phyloP scores from a whole-genome alignment of 2,329 filamentous ascomycete genomes.

The Sphaerulina vaccinii region DNA sequence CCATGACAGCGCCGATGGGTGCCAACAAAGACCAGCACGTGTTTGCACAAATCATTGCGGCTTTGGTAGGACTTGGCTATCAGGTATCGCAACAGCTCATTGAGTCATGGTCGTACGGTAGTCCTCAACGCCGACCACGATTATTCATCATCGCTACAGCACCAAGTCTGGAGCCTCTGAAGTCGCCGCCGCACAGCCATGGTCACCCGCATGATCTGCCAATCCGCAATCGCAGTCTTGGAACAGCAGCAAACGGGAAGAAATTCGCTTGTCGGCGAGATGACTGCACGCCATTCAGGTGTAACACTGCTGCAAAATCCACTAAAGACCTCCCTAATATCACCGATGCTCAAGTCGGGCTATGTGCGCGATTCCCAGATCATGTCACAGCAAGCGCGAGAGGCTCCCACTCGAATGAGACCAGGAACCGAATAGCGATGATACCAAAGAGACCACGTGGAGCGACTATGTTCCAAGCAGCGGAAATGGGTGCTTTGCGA shows the following conservation, averaged over 20 bases:
- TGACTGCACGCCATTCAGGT: conserved; percentile 61
- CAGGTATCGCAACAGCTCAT: conserved; percentile 67
- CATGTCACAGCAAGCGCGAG: conserved; percentile 56
- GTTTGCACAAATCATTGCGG: conserved; percentile 70
- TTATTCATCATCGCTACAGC: conserved; percentile 72
- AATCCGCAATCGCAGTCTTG: conserved; percentile 48
- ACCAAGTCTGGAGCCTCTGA: conserved; percentile 59
- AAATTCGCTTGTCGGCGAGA: conserved; percentile 56
- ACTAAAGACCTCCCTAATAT: conserved; percentile 62
- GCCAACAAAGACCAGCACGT: conserved; percentile 56
- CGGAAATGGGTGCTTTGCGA: conserved; percentile 30
- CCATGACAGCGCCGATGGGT: conserved; percentile 53
- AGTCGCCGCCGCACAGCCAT: conserved; percentile 61
- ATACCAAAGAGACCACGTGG: conserved; percentile 59
- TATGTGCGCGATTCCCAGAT: conserved; percentile 66
- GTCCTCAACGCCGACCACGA: conserved; percentile 63
- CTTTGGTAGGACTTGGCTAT: conserved; percentile 74
- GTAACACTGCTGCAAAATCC: conserved; percentile 54
- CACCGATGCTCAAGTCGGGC: conserved; percentile 59
- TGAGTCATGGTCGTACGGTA: conserved; percentile 68
- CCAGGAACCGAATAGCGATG: conserved; percentile 51
- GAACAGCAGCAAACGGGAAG: conserved; percentile 59
- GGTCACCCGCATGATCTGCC: conserved; percentile 51
- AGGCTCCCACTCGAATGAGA: conserved; percentile 40
- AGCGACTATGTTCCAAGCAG: conserved; percentile 32